Percentiles rank a stretch among this genome's conserved stretches.
phyloP scores from a whole-genome alignment of 2,329 filamentous ascomycete genomes.

The Aspergillus intermedius region DNA sequence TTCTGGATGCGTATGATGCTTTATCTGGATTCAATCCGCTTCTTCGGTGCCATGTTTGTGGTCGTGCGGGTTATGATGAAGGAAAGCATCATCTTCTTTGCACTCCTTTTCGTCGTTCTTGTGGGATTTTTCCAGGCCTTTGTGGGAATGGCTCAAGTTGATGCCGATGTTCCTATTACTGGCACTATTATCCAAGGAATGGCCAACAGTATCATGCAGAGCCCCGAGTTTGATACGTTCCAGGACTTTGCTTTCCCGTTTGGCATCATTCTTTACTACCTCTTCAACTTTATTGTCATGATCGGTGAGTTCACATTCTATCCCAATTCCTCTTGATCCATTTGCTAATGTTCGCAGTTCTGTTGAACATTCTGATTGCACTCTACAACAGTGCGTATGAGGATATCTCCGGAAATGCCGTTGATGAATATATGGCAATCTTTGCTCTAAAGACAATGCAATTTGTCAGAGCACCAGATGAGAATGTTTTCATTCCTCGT shows the following conservation, averaged over 20 bases:
- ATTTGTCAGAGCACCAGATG: slow-evolving; percentile 91
- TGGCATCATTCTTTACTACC: slow-evolving; percentile 90
- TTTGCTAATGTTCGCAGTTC: slow-evolving; percentile 41
- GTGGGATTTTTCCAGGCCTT: slow-evolving; percentile 82
- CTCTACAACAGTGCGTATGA: slow-evolving; percentile 96
- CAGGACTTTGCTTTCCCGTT: slow-evolving; percentile 89
- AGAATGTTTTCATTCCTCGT: slow-evolving; percentile 94
- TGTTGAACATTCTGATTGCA: slow-evolving; percentile 94
- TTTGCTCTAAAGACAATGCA: slow-evolving; percentile 94
- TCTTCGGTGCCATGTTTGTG: slow-evolving; percentile 97
- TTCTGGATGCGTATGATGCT: slow-evolving; percentile 92
- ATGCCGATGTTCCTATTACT: slow-evolving; percentile 55
- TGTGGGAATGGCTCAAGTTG: slow-evolving; percentile 78
- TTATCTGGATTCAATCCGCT: slow-evolving; percentile 86
- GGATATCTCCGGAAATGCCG: slow-evolving; percentile 85
- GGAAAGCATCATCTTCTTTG: slow-evolving; percentile 93
- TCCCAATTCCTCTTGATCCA: not conserved
- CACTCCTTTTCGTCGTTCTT: slow-evolving; percentile 75
- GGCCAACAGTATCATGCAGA: slow-evolving; percentile 83
- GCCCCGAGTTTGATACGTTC: slow-evolving; percentile 82
- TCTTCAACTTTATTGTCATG: slow-evolving; percentile 97
- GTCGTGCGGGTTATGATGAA: slow-evolving; percentile 95
- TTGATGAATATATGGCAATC: slow-evolving; percentile 90
- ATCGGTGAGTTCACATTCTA: slow-evolving; percentile 44
- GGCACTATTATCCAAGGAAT: slow-evolving; percentile 51